Conservation (phyloP, 1,284 basidiomycete genomes). For the Wallemia hederae region DNA sequence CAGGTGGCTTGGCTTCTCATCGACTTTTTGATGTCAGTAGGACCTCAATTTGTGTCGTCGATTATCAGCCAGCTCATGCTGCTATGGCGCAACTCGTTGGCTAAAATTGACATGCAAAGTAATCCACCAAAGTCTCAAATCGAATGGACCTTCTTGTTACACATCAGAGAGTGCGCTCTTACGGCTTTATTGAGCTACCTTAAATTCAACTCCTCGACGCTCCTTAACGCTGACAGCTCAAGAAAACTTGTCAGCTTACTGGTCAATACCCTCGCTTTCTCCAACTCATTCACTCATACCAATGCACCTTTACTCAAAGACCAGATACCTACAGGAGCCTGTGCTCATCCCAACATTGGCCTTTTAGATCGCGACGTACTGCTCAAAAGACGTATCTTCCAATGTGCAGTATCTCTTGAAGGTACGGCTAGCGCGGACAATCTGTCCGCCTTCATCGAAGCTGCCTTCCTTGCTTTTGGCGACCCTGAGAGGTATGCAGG, state of each 20-base stretch:
- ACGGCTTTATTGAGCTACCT: constrained; percentile 69
- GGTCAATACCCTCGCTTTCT: constrained; percentile 67
- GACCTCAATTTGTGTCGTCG: constrained; percentile 69
- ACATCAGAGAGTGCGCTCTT: constrained; percentile 69
- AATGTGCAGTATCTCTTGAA: constrained; percentile 62
- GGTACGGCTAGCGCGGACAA: constrained; percentile 48
- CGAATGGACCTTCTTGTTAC: constrained; percentile 77
- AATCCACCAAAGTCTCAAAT: constrained; percentile 29
- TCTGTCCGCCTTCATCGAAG: constrained; percentile 55
- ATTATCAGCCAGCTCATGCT: constrained; percentile 77
- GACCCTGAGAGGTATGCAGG: constrained; percentile 37
- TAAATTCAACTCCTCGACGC: constrained; percentile 36
- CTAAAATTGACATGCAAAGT: constrained; percentile 26
- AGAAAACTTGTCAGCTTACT: constrained; percentile 60
- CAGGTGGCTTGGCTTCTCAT: constrained; percentile 87
- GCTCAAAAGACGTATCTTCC: constrained; percentile 54
- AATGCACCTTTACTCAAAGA: constrained; percentile 17
- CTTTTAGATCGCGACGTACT: constrained; percentile 55
- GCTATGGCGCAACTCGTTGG: constrained; percentile 85
- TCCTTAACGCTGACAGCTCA: constrained; percentile 72
- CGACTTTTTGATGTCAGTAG: constrained; percentile 66
- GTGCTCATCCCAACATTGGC: constrained; percentile 23
- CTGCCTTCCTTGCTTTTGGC: constrained; percentile 54
- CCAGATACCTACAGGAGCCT: constrained; percentile 19
- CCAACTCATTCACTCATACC: constrained; percentile 26